Evolutionary conservation across 768 basidiomycete genomes (phyloP), one percentile per base, ranked within the genome.

Genomic region (Tulasnella sp.): DNA sequence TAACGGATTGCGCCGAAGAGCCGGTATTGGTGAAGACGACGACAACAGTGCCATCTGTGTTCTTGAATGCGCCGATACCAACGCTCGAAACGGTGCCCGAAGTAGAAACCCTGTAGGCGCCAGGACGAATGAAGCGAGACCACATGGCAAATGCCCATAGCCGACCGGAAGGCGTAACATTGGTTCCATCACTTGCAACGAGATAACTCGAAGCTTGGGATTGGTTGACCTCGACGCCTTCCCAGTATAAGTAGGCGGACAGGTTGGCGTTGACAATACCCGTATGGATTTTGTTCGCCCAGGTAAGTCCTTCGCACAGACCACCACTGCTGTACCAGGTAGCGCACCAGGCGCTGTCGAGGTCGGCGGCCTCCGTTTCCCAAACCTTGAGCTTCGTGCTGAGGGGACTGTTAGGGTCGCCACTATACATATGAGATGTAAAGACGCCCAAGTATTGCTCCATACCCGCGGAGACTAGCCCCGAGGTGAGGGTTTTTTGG

Each of bases 101-200:
- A 28, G 81, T 79, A 16, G 64, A 64, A 24, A 81, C 69, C 4
- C 81, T 77, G 20, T 72, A 72, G 14, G 81, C 81, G 28, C 81
- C 81, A 28, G 81, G 81, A 24, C 78, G 64, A 16, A 81, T 77
- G 77, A 50, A 81, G 20, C 81, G 64, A 42, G 73, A 79, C 76
- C 78, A 81, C 76, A 74, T 69, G 44, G 81, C 81, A 37, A 81
- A 78, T 31, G 81, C 81, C 81, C 81, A 81, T 2, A 79, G 77
- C 6, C 81, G 77, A 41, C 72, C 75, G 12, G 77, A 79, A 8
- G 78, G 64, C 18, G 64, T 73, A 40, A 58, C 46, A 14, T 31
- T 73, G n/a, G 69, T 75, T 24, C 69, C 77, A 31, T 41, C 46
- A 22, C 69, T 77, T 31, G 60, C 41, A 42, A 81, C 73, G 46